phyloP scores from a whole-genome alignment of 73 alveolate genomes.

The Paramecium sexaurelia region DNA sequence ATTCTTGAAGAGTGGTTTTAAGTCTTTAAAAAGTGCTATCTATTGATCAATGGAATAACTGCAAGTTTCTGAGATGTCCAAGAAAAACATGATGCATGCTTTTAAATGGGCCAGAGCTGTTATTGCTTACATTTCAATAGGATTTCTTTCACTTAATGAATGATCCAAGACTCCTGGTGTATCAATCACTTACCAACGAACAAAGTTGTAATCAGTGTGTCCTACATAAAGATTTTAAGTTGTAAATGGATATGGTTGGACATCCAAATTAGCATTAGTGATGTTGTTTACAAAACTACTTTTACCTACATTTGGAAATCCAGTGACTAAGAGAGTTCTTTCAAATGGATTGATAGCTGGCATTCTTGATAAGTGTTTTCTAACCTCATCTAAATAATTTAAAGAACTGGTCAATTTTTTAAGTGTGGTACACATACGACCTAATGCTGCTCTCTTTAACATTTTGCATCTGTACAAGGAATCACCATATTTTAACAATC shows the following conservation, averaged over 20 bases:
- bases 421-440: conserved; percentile 97
- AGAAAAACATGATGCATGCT: conserved; percentile 96
- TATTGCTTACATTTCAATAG: conserved; percentile 99
- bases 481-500: conserved; percentile 98
- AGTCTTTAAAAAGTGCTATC: conserved; percentile 93
- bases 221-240: conserved; percentile 99
- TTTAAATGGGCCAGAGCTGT: conserved; percentile 99
- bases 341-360: conserved; percentile 98
- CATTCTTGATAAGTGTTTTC: conserved; percentile 99
- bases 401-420: conserved; percentile 98
- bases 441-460: conserved; percentile 97
- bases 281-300: conserved; percentile 98
- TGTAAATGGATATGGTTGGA: conserved; percentile 98
- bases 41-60: conserved; percentile 86
- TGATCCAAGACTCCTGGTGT: conserved; percentile 99
- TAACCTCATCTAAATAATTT: conserved; percentile 98
- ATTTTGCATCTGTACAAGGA: conserved; percentile 98
- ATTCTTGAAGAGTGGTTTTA: conserved; percentile 96
- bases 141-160: conserved; percentile 98
- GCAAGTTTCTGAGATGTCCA: conserved; percentile 99
- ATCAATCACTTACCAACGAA: conserved; percentile 98
- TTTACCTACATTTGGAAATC: conserved; percentile 99
- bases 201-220: conserved; percentile 98
- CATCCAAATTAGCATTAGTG: conserved; percentile 95
- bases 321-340: conserved; percentile 95